Base-by-base conservation (phyloP, 164 flowering plant genomes). In the Malania oleifera region DNA sequence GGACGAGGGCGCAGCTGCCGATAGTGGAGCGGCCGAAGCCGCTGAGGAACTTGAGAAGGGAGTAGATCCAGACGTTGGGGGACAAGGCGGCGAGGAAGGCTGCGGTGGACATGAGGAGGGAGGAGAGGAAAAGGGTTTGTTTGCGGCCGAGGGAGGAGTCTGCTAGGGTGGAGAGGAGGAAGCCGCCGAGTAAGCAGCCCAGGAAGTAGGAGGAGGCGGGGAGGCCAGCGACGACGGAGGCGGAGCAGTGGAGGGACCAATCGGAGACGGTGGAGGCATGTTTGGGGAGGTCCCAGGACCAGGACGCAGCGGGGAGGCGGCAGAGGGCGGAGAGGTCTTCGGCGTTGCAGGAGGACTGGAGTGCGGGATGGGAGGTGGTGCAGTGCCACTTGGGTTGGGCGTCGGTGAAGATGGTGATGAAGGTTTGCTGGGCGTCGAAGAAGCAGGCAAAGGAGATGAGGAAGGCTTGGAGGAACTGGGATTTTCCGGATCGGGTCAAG, bases 1-100 rank as follows among this genome's bases (percentile, higher is more conserved):
- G 57, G 0, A 89, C 88, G 6, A 90, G 70, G 0, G 87, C 68
- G 22, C 73, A 75, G 0, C 87, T 77, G 1, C 84, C 87, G 13
- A 87, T 73, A 0, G 85, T 67, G 1, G 86, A 81, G 0, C 95
- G 74, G 0, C 80, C 82, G 23, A 83, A 63, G 3, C 97, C 97
- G 17, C 65, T 17, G 8, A 81, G 7, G 61, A 90, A 78, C 41
- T 80, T 55, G 11, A 87, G 27, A 20, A 47, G 50, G 0, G 90
- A 62, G 73, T 90, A 90, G 25, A 69, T 62, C 88, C 88, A 87
- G 55, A 31, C 37, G 55, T 52, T 52, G 55, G 35, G 1, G 18
- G 37, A 12, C 1, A 28, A 11, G 37, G 37, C 18, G 8, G 22
- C 13, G 55, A 31, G 23, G 37, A 52, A 2, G 7, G 37, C 34